Percentiles rank a stretch among this genome's conserved stretches.
Conservation (phyloP, 106 monocot genomes). For the Dendrobium nobile region DNA sequence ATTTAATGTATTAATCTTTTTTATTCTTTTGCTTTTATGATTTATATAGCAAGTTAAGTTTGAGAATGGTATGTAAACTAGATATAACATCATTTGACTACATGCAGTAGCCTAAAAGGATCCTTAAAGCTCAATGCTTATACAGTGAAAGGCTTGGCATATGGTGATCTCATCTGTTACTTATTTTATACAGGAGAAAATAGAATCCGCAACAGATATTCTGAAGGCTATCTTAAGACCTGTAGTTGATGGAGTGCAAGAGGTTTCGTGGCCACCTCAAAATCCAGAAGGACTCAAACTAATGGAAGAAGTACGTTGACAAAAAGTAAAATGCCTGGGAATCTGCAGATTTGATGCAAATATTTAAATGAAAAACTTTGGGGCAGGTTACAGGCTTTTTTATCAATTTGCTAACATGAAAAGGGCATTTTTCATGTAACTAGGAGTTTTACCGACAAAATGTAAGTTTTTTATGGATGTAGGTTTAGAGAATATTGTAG, state of each 20-base stretch:
- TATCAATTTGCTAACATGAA: too few relatives aligned
- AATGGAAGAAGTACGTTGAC: slow-evolving; percentile 56
- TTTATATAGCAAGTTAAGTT: neutral
- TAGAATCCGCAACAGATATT: slow-evolving; percentile 82
- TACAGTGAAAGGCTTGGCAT: neutral
- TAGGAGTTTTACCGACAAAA: too few relatives aligned
- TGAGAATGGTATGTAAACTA: neutral
- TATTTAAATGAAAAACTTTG: neutral
- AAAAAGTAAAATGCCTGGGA: neutral
- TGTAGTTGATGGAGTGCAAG: slow-evolving; percentile 53
- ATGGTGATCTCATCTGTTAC: neutral
- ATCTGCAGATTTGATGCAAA: neutral
- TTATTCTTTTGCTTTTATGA: neutral
- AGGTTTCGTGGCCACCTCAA: slow-evolving; percentile 84
- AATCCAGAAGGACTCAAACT: slow-evolving; percentile 38
- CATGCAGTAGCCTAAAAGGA: neutral
- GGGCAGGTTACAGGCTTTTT: too few relatives aligned
- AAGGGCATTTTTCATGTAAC: too few relatives aligned
- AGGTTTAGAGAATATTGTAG: too few relatives aligned
- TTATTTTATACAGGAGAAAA: slow-evolving; percentile 59
- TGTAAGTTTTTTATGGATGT: too few relatives aligned
- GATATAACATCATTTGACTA: neutral
- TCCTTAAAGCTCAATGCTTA: neutral
- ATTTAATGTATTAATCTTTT: neutral
- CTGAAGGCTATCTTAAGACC: slow-evolving; percentile 69